phyloP scores from a whole-genome alignment of 2,329 filamentous ascomycete species.

The Neofusicoccum ribis region DNA sequence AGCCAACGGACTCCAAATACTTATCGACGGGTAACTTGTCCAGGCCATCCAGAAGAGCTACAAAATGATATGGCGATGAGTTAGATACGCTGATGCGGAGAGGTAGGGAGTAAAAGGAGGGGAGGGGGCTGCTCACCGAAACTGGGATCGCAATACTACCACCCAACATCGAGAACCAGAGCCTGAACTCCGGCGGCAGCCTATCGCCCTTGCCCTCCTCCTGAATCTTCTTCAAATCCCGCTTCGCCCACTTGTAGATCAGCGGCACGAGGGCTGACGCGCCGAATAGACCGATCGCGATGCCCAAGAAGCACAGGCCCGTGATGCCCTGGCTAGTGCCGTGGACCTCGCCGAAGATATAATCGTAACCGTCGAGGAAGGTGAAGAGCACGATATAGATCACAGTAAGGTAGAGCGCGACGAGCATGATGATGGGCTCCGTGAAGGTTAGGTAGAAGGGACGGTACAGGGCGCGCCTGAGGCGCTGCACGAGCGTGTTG shows the following conservation, averaged over 20 bases:
- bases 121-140: too few species aligned
- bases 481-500: constrained; percentile 38
- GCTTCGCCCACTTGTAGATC: constrained; percentile 47
- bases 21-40: constrained; percentile 48
- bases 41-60: constrained; percentile 60
- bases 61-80: too few species aligned
- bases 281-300: constrained; percentile 45
- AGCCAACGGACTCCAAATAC: constrained; percentile 53
- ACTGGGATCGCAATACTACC: constrained; percentile 48
- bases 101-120: too few species aligned
- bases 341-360: constrained; percentile 54
- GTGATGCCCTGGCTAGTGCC: constrained; percentile 47
- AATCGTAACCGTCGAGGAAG: constrained; percentile 54
- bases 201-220: constrained; percentile 41
- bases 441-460: constrained; percentile 44
- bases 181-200: constrained; percentile 56
- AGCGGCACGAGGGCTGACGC: constrained; percentile 44
- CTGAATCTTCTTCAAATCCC: constrained; percentile 44
- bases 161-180: constrained; percentile 56
- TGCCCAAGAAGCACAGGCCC: constrained; percentile 50
- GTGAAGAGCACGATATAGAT: constrained; percentile 59
- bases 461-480: constrained; percentile 41
- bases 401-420: constrained; percentile 54
- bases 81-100: too few species aligned
- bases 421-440: constrained; percentile 49